Evolutionary conservation across 176 grass and related monocot species (phyloP).

Genomic region (Dactylis glomerata): DNA sequence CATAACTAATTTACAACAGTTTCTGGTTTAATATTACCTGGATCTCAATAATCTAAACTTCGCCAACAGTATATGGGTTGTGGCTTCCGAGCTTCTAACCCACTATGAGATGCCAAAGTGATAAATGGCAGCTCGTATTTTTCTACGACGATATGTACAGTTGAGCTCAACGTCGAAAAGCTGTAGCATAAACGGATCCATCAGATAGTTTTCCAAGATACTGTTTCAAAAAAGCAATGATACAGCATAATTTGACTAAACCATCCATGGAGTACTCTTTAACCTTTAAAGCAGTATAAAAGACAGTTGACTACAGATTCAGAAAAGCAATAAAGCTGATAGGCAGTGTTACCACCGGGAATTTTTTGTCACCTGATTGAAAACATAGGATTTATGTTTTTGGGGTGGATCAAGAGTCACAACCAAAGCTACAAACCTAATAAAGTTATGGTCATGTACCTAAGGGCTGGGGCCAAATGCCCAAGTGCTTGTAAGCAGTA

Average conservation of each 20-base stretch:
- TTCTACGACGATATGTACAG: slow-evolving; percentile 36
- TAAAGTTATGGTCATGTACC: background rate
- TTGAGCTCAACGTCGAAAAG: slow-evolving; percentile 14
- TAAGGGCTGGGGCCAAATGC: background rate
- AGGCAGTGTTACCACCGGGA: background rate
- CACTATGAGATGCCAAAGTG: slow-evolving; percentile 8
- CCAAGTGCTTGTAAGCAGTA: background rate
- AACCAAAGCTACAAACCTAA: slow-evolving; percentile 9
- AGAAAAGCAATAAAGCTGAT: background rate
- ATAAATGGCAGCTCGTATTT: slow-evolving; percentile 25
- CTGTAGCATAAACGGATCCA: slow-evolving; percentile 11
- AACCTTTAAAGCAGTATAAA: slow-evolving; percentile 12
- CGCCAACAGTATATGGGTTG: slow-evolving; percentile 18
- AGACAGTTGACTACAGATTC: background rate
- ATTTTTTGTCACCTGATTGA: slow-evolving; percentile 19
- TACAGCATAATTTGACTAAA: background rate
- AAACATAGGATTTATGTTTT: background rate
- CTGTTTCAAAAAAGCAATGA: background rate
- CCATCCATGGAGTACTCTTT: background rate
- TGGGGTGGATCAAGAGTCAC: background rate
- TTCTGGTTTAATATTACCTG: slow-evolving; percentile 22
- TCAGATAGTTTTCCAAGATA: background rate
- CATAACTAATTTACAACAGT: slow-evolving; percentile 30
- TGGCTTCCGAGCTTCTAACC: slow-evolving; percentile 23
- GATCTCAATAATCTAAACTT: slow-evolving; percentile 29